A percentile compares a stretch with the other conserved stretches of the same genome.
Evolutionary conservation across 1,284 basidiomycete genomes (phyloP).

Genomic region (Tremellales sp.): DNA sequence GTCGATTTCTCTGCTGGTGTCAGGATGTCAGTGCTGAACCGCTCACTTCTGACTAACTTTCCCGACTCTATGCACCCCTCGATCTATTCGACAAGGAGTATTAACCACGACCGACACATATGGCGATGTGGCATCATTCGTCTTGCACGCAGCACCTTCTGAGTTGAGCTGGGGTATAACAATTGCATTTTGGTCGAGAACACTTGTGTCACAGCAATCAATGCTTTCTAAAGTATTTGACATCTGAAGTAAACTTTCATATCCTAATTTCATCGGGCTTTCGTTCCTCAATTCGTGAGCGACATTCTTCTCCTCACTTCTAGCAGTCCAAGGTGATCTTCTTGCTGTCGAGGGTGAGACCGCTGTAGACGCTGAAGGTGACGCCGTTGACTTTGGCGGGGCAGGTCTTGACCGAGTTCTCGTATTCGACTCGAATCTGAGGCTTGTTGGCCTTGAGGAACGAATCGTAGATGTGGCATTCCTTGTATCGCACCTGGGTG

Average conservation of each 20-base stretch:
- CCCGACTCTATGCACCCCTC: background rate
- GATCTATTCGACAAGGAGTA: background rate
- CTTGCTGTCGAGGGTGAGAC: constrained; percentile 10
- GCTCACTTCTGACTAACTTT: background rate
- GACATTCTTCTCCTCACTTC: background rate
- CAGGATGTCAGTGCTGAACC: background rate
- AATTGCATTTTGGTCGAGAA: too few relatives aligned
- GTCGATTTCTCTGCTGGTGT: background rate
- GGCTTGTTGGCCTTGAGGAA: constrained; percentile 29
- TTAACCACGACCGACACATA: too few relatives aligned
- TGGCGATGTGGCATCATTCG: too few relatives aligned
- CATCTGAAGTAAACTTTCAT: too few relatives aligned
- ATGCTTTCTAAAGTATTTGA: too few relatives aligned
- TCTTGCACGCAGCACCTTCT: too few relatives aligned
- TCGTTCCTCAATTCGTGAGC: too few relatives aligned
- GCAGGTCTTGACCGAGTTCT: constrained; percentile 8
- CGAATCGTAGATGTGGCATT: constrained; percentile 24
- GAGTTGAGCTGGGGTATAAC: too few relatives aligned
- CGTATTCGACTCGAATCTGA: constrained; percentile 33
- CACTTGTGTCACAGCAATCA: too few relatives aligned
- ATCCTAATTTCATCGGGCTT: too few relatives aligned
- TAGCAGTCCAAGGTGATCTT: constrained; percentile 19
- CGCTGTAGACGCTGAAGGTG: constrained; percentile 16
- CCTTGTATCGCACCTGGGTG: constrained; percentile 17
- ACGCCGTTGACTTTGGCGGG: constrained; percentile 10